phyloP scores from a whole-genome alignment of 2,329 filamentous ascomycete genomes.

The Trichoderma aggressivum region DNA sequence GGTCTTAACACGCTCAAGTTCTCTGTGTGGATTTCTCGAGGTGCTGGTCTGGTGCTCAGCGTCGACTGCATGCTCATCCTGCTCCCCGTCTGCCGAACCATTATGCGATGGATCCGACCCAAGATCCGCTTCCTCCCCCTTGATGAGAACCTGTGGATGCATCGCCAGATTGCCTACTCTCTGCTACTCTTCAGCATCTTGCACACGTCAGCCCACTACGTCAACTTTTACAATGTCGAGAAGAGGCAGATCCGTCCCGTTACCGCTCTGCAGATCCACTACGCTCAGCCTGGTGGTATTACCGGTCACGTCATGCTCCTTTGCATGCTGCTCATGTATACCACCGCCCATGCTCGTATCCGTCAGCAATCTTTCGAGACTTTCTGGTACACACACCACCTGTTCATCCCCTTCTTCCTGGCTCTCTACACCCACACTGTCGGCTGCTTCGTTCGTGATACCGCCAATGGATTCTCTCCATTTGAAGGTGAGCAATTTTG shows the following conservation, averaged over 20 bases:
- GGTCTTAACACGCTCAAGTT: conserved; percentile 76
- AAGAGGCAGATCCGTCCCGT: conserved; percentile 74
- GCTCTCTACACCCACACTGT: conserved; percentile 94
- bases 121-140: conserved; percentile 85
- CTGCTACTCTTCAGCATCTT: conserved; percentile 77
- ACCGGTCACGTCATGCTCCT: conserved; percentile 97
- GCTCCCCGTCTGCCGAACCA: conserved; percentile 88
- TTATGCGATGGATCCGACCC: conserved; percentile 79
- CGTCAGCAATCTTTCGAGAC: conserved; percentile 97
- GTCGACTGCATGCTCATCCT: conserved; percentile 86
- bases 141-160: conserved; percentile 97
- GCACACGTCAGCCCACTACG: conserved; percentile 81
- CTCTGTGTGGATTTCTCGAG: conserved; percentile 95
- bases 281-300: conserved; percentile 81
- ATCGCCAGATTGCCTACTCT: conserved; percentile 88
- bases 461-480: conserved; percentile 67
- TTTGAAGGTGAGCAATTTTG: conserved; percentile 82
- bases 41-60: conserved; percentile 80
- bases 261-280: conserved; percentile 86
- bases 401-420: conserved; percentile 95
- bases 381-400: conserved; percentile 98
- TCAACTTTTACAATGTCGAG: conserved; percentile 98
- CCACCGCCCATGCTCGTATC: conserved; percentile 87
- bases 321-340: conserved; percentile 99
- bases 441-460: conserved; percentile 93